phyloP scores from a whole-genome alignment of 1,284 basidiomycete genomes.

The Ustilago vetiveriae region DNA sequence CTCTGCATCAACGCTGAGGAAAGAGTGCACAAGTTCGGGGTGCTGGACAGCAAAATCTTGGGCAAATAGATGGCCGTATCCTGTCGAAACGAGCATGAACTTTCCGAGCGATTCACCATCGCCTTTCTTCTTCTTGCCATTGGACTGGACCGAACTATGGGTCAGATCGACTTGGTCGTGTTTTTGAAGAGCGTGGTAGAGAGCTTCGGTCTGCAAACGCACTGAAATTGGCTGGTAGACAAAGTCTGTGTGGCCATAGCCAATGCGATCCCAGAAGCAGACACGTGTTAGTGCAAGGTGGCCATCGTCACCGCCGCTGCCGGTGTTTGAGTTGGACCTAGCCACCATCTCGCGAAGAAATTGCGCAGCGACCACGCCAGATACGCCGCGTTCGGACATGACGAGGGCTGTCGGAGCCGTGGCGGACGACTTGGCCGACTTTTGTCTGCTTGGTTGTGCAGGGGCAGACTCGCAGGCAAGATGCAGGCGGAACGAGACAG shows the following conservation, averaged over 20 bases:
- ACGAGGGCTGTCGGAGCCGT: slow-evolving; percentile 49
- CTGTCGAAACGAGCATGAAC: slow-evolving; percentile 54
- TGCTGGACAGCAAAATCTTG: slow-evolving; percentile 53
- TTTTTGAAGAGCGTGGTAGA: slow-evolving; percentile 36
- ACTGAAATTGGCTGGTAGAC: slow-evolving; percentile 36
- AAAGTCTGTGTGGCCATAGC: slow-evolving; percentile 50
- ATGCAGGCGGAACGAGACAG: slow-evolving; percentile 47
- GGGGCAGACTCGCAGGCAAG: slow-evolving; percentile 47
- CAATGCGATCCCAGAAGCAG: slow-evolving; percentile 55
- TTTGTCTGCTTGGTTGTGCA: slow-evolving; percentile 9
- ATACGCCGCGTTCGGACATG: slow-evolving; percentile 51
- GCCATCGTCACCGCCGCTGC: slow-evolving; percentile 36
- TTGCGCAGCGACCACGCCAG: slow-evolving; percentile 41
- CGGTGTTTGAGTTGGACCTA: slow-evolving; percentile 3
- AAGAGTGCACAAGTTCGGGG: slow-evolving; percentile 53
- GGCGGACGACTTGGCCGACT: slow-evolving; percentile 9
- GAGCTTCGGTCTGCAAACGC: slow-evolving; percentile 36
- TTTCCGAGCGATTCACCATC: slow-evolving; percentile 21
- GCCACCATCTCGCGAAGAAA: slow-evolving; percentile 56
- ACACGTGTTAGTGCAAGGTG: slow-evolving; percentile 47
- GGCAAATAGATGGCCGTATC: slow-evolving; percentile 50
- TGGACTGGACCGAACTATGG: neutral
- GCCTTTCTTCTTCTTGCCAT: slow-evolving; percentile 15
- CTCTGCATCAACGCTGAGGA: slow-evolving; percentile 54
- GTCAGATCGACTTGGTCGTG: slow-evolving; percentile 20